Base-by-base conservation (phyloP, 352 stramenopile genomes). In the Nothophytophthora sp. region DNA sequence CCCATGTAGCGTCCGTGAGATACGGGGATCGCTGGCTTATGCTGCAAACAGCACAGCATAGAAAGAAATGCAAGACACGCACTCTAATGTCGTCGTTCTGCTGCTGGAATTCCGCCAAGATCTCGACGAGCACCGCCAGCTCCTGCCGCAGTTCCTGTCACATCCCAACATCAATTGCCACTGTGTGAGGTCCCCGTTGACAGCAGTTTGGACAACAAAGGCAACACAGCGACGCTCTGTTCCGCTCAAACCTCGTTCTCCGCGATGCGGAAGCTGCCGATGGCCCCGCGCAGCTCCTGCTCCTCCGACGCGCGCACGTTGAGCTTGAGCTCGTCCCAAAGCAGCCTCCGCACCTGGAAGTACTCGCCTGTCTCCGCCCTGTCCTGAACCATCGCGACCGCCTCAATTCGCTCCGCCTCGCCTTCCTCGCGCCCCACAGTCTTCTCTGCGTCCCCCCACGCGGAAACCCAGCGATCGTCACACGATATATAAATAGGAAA, bases 51-150 rank as follows among this genome's bases (percentile, higher is more conserved):
- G n/a, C n/a, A n/a, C n/a, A n/a, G n/a, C n/a, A 25, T 35, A 36
- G 15, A 11, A 20, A 5, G 29, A 19, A 22, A 47, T 8, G 22
- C 33, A 9, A 19, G 25, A 23, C 27, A 42, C 69, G 27, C 50
- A 91, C 82, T n/a, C 82, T 68, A 49, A 93, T 86, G 22, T 53
- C 50, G 48, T 93, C 82, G 30, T 86, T 93, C 47, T 88, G 74
- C 40, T 86, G 76, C 55, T 93, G 82, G 19, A 87, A 93, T 49
- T 93, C 82, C 11, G 72, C 64, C 23, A 93, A 51, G 37, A 93
- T 91, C 50, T 93, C 77, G 5, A 80, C 78, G 9, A 93, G 59
- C 29, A 78, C 68, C 1, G 51, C 38, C 13, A 93, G 60, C 40
- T 93, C 82, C 24, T 73, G 60, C 16, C 67, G 59, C 16, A 93